These are phyloP conservation scores for Plasmodium coatneyi DNA, from an alignment of 169 alveolate genomes.

Conservation along the genomic window DNA sequence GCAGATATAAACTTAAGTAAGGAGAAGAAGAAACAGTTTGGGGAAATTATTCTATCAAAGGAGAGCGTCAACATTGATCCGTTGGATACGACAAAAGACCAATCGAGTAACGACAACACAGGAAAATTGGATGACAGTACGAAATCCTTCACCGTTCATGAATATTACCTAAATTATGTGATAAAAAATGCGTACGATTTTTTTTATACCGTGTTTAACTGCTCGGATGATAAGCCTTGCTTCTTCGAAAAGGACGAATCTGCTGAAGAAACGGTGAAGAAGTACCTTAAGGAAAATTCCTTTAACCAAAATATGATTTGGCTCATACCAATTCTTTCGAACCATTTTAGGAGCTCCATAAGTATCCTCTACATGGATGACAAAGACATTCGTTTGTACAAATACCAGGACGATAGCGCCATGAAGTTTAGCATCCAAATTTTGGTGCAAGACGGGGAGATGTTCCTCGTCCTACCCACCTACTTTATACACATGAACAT, in stretches of 20 bases:
- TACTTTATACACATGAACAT: slow-evolving; percentile 51
- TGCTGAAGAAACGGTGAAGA: slow-evolving; percentile 2
- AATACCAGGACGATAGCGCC: slow-evolving; percentile 38
- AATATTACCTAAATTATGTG: slow-evolving; percentile 24
- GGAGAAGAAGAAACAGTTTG: slow-evolving; percentile 12
- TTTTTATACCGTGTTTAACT: slow-evolving; percentile 25
- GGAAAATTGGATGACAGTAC: background rate
- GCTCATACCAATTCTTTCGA: slow-evolving; percentile 58
- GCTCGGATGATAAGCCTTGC: slow-evolving; percentile 7
- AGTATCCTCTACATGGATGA: slow-evolving; percentile 18
- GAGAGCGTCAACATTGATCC: background rate
- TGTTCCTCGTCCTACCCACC: slow-evolving; percentile 59
- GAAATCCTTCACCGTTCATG: background rate
- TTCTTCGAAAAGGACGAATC: slow-evolving; percentile 11
- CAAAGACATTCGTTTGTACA: slow-evolving; percentile 34
- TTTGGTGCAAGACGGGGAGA: slow-evolving; percentile 38
- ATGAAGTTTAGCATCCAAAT: slow-evolving; percentile 64
- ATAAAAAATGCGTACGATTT: slow-evolving; percentile 22
- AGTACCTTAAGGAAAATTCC: slow-evolving; percentile 9
- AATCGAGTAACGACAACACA: background rate
- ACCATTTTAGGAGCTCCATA: slow-evolving; percentile 42
- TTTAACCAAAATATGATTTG: slow-evolving; percentile 73
- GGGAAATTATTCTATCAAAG: slow-evolving; percentile 2
- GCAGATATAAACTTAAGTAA: slow-evolving; percentile 12
- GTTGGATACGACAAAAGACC: background rate